Evolutionary conservation across 768 basidiomycete genomes (phyloP), one percentile per base, ranked within the genome.

Genomic region (Pleurotus cornucopiae): DNA sequence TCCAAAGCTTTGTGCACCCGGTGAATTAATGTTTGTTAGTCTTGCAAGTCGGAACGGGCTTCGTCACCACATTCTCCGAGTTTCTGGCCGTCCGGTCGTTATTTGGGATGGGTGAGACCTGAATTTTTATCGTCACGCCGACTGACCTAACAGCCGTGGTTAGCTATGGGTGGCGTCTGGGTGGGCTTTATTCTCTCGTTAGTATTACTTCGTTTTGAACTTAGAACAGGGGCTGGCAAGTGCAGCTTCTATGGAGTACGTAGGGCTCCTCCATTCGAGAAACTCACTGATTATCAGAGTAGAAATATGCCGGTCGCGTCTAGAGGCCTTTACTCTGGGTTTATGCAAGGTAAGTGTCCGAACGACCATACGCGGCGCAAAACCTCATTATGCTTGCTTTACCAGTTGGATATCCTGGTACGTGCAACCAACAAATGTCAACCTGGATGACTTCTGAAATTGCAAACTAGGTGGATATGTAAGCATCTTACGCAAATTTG

Each of bases 1-100:
- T 30, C 16, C 43, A 16, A 7, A 16, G 2, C 25, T 34, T 34
- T 34, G 30, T 34, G 7, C 9, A 34, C 30, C 30, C 23, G n/a
- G 23, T 6, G 12, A 26, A 14, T 26, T 3, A 6, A 20, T 21
- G 83, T 34, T 77, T 80, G 58, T 72, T 71, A 38, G 65, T 70
- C 2, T 73, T 88, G 58, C 80, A 84, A 58, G 75, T 89, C 18
- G 80, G 79, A 0, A 76, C 81, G 1, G 78, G 82, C 46, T 89
- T 87, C 69, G 76, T 77, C 49, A 71, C 78, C 16, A 83, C 77
- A 0, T 89, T 75, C 65, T 6, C 53, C 0, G 69, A 78, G 52
- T 89, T 89, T 69, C 77, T 89, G 40, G 85, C 71, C 20, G 79
- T 85, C 5, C 75, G 85, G 7, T 73, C 79, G 3, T 69, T 88